These are phyloP conservation scores for Diphasiastrum complanatum DNA, from an alignment of 83 land plant genomes.

Conservation along the genomic window DNA sequence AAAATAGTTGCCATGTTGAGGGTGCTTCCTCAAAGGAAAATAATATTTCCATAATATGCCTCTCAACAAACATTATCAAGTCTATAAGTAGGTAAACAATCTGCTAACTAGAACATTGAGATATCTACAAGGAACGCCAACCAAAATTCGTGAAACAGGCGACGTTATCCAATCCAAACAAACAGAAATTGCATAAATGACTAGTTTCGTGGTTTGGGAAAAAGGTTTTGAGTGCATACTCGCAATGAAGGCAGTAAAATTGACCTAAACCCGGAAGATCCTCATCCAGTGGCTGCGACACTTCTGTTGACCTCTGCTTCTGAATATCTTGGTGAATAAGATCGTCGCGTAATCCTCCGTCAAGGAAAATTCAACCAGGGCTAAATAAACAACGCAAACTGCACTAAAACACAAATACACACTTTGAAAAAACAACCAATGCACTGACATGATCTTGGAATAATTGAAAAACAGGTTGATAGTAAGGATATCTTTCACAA, in stretches of 20 bases:
- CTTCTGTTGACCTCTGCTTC: constrained; percentile 26
- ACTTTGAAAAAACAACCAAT: not conserved
- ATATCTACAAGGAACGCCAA: too few species aligned
- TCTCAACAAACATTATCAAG: too few species aligned
- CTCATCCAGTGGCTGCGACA: constrained; percentile 48
- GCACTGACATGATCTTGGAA: constrained; percentile 3
- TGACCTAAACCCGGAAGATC: constrained; percentile 99
- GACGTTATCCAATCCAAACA: too few species aligned
- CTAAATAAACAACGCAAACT: not conserved
- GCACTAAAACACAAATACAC: constrained; percentile 1
- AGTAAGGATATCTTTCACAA: constrained; percentile 75
- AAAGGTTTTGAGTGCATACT: constrained; percentile 33
- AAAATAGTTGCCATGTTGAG: too few species aligned
- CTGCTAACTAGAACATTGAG: too few species aligned
- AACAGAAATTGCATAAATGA: too few species aligned
- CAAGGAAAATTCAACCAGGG: not conserved
- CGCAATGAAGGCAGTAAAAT: constrained; percentile 92
- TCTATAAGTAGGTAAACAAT: too few species aligned
- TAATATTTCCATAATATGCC: too few species aligned
- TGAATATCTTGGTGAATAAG: constrained; percentile 58
- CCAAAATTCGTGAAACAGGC: too few species aligned
- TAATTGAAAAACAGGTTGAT: not conserved
- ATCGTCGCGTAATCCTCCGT: constrained; percentile 55
- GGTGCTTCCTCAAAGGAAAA: too few species aligned
- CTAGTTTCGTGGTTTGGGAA: too few species aligned